A percentile compares a stretch with the other conserved stretches of the same genome.
Evolutionary conservation across 768 basidiomycete genomes (phyloP).

Genomic region (Trametes maxima): DNA sequence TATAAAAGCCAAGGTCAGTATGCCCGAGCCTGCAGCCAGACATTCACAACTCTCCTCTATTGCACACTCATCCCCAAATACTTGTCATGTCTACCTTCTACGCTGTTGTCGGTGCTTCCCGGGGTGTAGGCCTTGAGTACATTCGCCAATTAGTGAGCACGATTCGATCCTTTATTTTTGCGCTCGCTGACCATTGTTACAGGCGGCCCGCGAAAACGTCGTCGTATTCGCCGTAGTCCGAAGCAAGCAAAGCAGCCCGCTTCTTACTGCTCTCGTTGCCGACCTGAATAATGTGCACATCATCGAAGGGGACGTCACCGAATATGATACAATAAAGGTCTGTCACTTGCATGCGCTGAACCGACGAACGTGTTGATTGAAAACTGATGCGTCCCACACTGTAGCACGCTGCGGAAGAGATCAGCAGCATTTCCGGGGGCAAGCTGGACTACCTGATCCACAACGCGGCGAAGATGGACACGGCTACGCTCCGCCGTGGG

Average conservation of each 20-base stretch:
- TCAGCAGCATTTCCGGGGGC: neutral
- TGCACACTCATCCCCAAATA: too few relatives aligned
- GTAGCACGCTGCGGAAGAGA: constrained; percentile 18
- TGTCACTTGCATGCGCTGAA: constrained; percentile 5
- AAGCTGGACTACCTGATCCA: constrained; percentile 6
- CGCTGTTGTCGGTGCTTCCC: constrained; percentile 14
- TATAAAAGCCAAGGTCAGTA: too few relatives aligned
- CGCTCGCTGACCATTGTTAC: neutral
- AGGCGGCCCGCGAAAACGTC: constrained; percentile 21
- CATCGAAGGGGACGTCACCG: constrained; percentile 40
- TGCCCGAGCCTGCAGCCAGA: too few relatives aligned
- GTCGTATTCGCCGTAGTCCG: constrained; percentile 31
- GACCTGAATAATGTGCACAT: constrained; percentile 34
- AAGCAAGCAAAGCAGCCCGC: constrained; percentile 12
- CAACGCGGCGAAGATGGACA: neutral
- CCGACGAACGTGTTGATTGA: constrained; percentile 6
- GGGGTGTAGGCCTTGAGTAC: constrained; percentile 14
- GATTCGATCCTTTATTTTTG: too few relatives aligned
- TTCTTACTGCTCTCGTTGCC: constrained; percentile 6
- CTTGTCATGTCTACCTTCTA: neutral
- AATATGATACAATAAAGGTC: constrained; percentile 34
- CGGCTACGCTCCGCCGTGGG: neutral
- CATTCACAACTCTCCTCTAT: too few relatives aligned
- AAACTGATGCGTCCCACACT: neutral
- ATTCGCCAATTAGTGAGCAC: constrained; percentile 3